Base-by-base conservation (phyloP, 2,329 filamentous ascomycete species). In the Onygenales sp. region DNA sequence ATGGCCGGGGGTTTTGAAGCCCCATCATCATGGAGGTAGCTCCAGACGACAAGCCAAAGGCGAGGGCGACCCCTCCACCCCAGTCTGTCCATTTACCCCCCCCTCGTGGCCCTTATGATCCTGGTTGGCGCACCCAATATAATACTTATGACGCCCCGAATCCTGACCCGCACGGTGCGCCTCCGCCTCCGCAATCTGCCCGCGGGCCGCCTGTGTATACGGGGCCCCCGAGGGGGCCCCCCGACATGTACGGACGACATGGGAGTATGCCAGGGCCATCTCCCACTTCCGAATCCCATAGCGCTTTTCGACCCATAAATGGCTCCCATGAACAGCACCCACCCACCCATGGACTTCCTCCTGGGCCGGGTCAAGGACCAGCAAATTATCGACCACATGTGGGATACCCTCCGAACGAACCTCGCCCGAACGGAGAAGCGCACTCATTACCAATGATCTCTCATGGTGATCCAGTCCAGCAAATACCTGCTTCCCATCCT, bases 331-430 rank as follows among this genome's bases (percentile, higher is more conserved):
- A 69, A 33, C 36, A 45, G 37, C 52, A 46, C 40, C 32, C 34
- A 47, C 43, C 33, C 13, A 21, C 44, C 1, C 47, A 45, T 6
- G 45, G 37, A 34, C 21, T 27, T 27, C 21, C 21, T 27, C 46
- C 60, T 2, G 58, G 62, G 4, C 64, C 67, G 31, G 65, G 66
- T 51, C 63, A 65, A 21, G 65, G 63, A 14, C 63, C 64, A 8
- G 61, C 63, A 4, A 68, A 70, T 11, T 70, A 65, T 54, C 63
- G 65, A 17, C 47, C 64, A 45, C 66, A 67, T 13, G 62, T 69
- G 57, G 55, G 61, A 14, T 70, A 62, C 39, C 61, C 63, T 3
- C 62, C 64, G 2, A 63, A 62, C 42, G 66, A 70, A 33, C 54
- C 57, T 5, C 62, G 62, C 14, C 59, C 51, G 5, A 65, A 67